Conservation (phyloP, 495 filamentous ascomycete species). For the Elaphomyces granulatus region DNA sequence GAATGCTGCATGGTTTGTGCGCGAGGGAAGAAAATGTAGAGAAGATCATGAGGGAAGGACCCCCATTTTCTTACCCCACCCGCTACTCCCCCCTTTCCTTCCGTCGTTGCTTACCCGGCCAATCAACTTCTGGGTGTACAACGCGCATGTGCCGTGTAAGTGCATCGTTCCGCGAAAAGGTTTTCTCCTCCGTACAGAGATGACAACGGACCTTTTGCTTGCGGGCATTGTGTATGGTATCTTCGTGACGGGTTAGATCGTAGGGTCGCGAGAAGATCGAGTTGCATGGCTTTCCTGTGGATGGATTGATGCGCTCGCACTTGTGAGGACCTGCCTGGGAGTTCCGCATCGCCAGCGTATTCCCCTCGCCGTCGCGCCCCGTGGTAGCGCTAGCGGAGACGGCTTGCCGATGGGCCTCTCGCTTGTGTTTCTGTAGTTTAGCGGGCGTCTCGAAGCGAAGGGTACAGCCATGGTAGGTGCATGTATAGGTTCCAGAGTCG, state of each 20-base stretch:
- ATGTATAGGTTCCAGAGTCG: conserved; percentile 82
- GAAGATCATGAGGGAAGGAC: too few relatives aligned
- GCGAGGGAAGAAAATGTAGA: too few relatives aligned
- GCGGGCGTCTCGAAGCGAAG: conserved; percentile 74
- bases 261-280: conserved; percentile 94
- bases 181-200: conserved; percentile 93
- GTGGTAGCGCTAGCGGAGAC: conserved; percentile 21
- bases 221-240: conserved; percentile 88
- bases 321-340: conserved; percentile 80
- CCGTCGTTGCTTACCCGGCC: conserved; percentile 49
- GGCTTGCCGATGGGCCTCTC: conserved; percentile 71
- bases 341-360: conserved; percentile 46
- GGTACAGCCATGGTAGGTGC: conserved; percentile 84
- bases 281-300: conserved; percentile 92
- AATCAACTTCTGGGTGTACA: conserved; percentile 74
- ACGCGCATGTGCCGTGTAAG: conserved; percentile 86
- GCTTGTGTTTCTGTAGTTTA: conserved; percentile 88
- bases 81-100: conserved; percentile 17
- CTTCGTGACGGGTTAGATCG: conserved; percentile 92
- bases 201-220: conserved; percentile 95
- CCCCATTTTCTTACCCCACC: not conserved
- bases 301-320: conserved; percentile 86
- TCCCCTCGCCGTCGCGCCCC: conserved; percentile 24
- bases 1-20: too few relatives aligned
- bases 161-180: conserved; percentile 84